Base-by-base conservation (phyloP, 2,329 filamentous ascomycete species). In the Mariannaea sp. region DNA sequence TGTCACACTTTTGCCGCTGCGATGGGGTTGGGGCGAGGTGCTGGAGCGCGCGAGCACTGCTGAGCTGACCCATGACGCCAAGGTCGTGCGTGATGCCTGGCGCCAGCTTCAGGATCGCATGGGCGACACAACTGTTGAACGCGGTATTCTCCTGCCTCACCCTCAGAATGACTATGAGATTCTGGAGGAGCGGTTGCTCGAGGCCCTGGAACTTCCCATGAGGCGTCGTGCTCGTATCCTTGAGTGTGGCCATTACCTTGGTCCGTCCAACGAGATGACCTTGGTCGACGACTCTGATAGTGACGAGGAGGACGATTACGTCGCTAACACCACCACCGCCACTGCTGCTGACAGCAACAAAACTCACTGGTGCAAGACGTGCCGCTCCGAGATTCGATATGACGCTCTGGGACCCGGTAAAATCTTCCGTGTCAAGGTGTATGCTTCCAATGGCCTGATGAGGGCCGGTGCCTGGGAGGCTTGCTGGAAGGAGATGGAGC, bases 401-500 rank as follows among this genome's bases (percentile, higher is more conserved):
- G 81, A 84, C 59, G 73, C 77, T 33, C 79, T 81, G 3, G 81
- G 80, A 1, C 67, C 74, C 4, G 73, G 77, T 51, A 83, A 81
- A 63, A 78, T 85, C 42, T 94, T 90, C 78, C 82, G 86, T 24
- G 81, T 97, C 70, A 94, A 92, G 68, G 87, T 97, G 1, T 99
- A 93, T 67, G 94, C 94, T 1, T 93, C 92, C 46, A 99, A 97
- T 71, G 94, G 94, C 0, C 76, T 97, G 41, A 96, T 99, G 90
- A 84, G 86, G 53, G 87, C 90, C 5, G 91, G 91, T 0, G 93
- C 94, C 0, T 99, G 94, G 94, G 84, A 84, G 4, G 92, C 92
- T 2, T 93, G 90, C 53, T 99, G 93, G 93, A 89, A 85, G 62
- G 93, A 97, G 72, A 99, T 99, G 94, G 94, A 99, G 74, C 84